Conservation (phyloP, 352 stramenopile genomes). For the Elongisporangium anandrum region DNA sequence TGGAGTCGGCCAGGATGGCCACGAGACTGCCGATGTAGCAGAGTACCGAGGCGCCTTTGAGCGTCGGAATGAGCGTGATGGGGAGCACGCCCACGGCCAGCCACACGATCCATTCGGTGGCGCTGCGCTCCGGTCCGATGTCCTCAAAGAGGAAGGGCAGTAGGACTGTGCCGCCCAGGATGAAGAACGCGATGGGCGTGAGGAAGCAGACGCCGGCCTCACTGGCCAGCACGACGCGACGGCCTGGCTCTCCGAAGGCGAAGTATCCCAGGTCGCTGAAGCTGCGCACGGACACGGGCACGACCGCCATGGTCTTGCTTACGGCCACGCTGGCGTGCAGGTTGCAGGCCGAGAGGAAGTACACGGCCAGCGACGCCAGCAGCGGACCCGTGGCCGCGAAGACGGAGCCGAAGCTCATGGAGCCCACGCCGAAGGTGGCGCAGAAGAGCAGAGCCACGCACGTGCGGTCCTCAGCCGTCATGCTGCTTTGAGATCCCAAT, state of each 20-base stretch:
- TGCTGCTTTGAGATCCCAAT: not conserved
- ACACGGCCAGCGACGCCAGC: conserved; percentile 52
- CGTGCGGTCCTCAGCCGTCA: conserved; percentile 36
- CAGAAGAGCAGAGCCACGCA: conserved; percentile 70
- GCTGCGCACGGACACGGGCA: conserved; percentile 48
- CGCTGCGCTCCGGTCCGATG: conserved; percentile 12
- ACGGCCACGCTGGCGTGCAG: conserved; percentile 62
- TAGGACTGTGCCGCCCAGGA: conserved; percentile 57
- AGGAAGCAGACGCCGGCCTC: conserved; percentile 61
- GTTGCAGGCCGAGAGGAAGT: conserved; percentile 77
- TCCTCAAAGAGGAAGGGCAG: conserved; percentile 45
- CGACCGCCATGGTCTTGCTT: conserved; percentile 51
- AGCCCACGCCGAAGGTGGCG: conserved; percentile 67
- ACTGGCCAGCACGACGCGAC: conserved; percentile 41
- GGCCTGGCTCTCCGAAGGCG: conserved; percentile 45
- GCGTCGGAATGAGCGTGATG: conserved; percentile 55
- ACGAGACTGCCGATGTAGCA: conserved; percentile 45
- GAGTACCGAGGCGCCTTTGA: conserved; percentile 38
- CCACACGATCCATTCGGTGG: conserved; percentile 59
- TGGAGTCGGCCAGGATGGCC: conserved; percentile 42
- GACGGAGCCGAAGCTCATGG: conserved; percentile 66
- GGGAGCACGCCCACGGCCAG: conserved; percentile 52
- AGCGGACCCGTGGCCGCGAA: conserved; percentile 57
- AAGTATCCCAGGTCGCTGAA: conserved; percentile 73
- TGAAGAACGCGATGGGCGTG: conserved; percentile 68